A percentile compares a stretch with the other conserved stretches of the same genome.
phyloP scores from a whole-genome alignment of 176 grass and related monocot genomes.

The Zizania latifolia region DNA sequence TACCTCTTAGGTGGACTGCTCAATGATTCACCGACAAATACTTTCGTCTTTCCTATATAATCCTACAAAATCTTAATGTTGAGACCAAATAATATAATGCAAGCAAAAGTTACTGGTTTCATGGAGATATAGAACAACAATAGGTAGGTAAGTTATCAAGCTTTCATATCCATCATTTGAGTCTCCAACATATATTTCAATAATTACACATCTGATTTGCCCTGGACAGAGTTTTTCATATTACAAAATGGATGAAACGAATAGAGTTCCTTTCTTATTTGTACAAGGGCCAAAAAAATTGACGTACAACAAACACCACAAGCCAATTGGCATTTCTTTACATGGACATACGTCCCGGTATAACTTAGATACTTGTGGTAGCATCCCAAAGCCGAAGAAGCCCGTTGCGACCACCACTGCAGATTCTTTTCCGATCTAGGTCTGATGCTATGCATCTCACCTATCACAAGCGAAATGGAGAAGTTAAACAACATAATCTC shows the following conservation, averaged over 20 bases:
- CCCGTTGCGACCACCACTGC: constrained; percentile 89
- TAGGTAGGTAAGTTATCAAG: too few relatives aligned
- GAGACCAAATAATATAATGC: too few relatives aligned
- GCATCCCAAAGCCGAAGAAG: constrained; percentile 94
- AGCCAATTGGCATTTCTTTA: constrained; percentile 32
- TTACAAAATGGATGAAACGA: constrained; percentile 27
- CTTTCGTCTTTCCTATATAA: too few relatives aligned
- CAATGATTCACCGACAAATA: too few relatives aligned
- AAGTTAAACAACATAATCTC: constrained; percentile 10
- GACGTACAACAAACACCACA: constrained; percentile 36
- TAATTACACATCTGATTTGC: too few relatives aligned
- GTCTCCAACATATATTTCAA: too few relatives aligned
- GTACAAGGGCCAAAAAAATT: constrained; percentile 12
- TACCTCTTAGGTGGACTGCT: too few relatives aligned
- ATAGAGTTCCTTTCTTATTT: constrained; percentile 22
- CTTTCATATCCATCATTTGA: too few relatives aligned
- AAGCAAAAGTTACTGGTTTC: too few relatives aligned
- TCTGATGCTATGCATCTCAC: constrained; percentile 89
- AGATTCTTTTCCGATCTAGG: constrained; percentile 94
- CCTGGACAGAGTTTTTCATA: background rate
- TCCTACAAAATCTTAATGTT: too few relatives aligned
- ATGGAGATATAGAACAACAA: too few relatives aligned
- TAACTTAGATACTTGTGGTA: constrained; percentile 84
- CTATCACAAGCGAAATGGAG: constrained; percentile 29
- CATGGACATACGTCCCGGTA: constrained; percentile 27